Conservation (phyloP, 768 basidiomycete genomes). For the Mycena indigotica region DNA sequence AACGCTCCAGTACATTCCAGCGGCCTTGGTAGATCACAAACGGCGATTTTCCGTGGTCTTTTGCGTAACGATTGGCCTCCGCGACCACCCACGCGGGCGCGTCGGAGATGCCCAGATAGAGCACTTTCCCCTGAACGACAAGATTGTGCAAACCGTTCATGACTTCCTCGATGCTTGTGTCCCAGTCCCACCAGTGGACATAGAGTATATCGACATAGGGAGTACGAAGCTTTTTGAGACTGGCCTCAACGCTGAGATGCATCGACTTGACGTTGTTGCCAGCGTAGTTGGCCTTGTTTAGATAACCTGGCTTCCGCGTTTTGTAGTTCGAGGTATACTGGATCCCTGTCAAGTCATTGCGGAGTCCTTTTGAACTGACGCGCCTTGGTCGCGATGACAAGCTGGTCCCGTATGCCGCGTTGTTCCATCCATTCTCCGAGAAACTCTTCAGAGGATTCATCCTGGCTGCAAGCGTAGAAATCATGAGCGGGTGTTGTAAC, state of each 20-base stretch:
- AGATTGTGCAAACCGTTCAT: slow-evolving; percentile 48
- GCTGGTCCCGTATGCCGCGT: slow-evolving; percentile 47
- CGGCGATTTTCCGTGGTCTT: slow-evolving; percentile 41
- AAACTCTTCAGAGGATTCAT: slow-evolving; percentile 56
- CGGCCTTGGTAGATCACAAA: slow-evolving; percentile 49
- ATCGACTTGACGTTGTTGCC: slow-evolving; percentile 36
- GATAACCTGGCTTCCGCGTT: slow-evolving; percentile 17
- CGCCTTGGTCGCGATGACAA: slow-evolving; percentile 52
- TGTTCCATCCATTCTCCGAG: slow-evolving; percentile 56
- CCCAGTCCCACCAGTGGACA: slow-evolving; percentile 55
- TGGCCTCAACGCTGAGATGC: slow-evolving; percentile 51
- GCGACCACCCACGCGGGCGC: slow-evolving; percentile 43
- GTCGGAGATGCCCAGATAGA: slow-evolving; percentile 40
- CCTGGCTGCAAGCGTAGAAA: slow-evolving; percentile 44
- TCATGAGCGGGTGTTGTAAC: neutral
- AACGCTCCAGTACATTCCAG: slow-evolving; percentile 38
- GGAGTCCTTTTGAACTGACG: slow-evolving; percentile 30
- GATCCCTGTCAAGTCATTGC: too few relatives aligned
- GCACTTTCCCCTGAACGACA: slow-evolving; percentile 45
- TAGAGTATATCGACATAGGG: slow-evolving; percentile 63
- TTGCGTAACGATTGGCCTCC: slow-evolving; percentile 43
- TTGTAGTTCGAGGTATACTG: slow-evolving; percentile 28
- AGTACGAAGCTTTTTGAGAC: slow-evolving; percentile 50
- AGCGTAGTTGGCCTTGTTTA: neutral
- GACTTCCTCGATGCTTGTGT: slow-evolving; percentile 40